phyloP scores from a whole-genome alignment of 345 rosid species.

The Bruguiera sexangula region DNA sequence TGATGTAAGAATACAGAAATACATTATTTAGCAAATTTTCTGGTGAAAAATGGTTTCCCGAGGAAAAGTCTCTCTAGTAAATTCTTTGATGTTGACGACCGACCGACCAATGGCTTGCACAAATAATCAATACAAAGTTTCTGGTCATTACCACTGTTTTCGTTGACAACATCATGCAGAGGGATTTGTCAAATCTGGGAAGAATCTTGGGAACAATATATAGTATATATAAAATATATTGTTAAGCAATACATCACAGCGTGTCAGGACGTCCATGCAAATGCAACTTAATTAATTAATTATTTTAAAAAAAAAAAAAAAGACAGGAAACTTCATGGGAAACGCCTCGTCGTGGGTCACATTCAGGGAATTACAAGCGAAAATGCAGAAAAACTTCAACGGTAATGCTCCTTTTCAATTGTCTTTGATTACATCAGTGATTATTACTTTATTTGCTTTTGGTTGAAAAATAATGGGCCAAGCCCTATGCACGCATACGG shows the following conservation, averaged over 20 bases:
- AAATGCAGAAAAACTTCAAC: not conserved
- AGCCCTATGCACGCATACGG: too few relatives aligned
- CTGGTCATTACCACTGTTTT: conserved; percentile 1
- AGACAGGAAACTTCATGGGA: conserved; percentile 24
- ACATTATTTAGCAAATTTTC: too few relatives aligned
- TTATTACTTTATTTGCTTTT: too few relatives aligned
- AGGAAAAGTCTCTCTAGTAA: too few relatives aligned
- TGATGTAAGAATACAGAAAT: too few relatives aligned
- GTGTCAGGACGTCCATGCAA: not conserved
- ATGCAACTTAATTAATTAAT: not conserved
- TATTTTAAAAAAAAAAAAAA: too few relatives aligned
- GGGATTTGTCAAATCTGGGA: not conserved
- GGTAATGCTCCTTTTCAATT: not conserved
- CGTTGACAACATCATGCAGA: not conserved
- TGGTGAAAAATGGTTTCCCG: too few relatives aligned
- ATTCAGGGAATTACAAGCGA: conserved; percentile 20
- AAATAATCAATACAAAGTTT: not conserved
- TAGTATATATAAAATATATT: too few relatives aligned
- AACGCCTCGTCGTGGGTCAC: not conserved
- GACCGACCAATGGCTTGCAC: too few relatives aligned
- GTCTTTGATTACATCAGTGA: not conserved
- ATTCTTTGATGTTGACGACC: too few relatives aligned
- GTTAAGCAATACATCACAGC: not conserved
- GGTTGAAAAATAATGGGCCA: too few relatives aligned
- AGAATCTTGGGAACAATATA: conserved; percentile 17